Conservation (phyloP, 176 grass and related monocot genomes). For the Rhynchospora tenuis region DNA sequence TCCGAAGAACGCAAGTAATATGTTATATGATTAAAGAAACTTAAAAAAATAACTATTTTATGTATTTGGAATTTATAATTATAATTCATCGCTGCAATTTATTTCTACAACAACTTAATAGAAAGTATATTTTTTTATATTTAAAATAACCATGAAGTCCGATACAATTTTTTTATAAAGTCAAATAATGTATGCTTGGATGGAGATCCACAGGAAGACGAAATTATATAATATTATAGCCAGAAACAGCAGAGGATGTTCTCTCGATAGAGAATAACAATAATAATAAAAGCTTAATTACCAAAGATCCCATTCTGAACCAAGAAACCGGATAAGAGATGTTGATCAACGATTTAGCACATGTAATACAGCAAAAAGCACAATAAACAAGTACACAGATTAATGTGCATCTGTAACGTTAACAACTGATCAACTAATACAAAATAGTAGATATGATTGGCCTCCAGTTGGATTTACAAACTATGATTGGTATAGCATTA, state of each 20-base stretch:
- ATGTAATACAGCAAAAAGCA: background rate
- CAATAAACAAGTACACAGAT: background rate
- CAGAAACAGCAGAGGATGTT: background rate
- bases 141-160: background rate
- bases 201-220: background rate
- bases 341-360: background rate
- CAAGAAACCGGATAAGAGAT: background rate
- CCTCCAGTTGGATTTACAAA: background rate
- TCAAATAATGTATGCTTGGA: background rate
- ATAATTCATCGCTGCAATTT: background rate
- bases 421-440: background rate
- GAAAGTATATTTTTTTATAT: background rate
- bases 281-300: background rate
- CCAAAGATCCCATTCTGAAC: background rate
- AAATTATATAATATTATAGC: background rate
- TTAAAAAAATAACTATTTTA: too few species aligned
- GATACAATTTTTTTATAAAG: background rate
- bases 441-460: background rate
- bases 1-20: too few species aligned
- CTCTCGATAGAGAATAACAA: background rate
- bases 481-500: background rate
- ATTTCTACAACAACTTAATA: background rate
- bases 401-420: background rate
- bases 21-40: too few species aligned
- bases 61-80: too few species aligned